Evolutionary conservation across 1,284 basidiomycete species (phyloP).

Genomic region (Lentinus polychrous): DNA sequence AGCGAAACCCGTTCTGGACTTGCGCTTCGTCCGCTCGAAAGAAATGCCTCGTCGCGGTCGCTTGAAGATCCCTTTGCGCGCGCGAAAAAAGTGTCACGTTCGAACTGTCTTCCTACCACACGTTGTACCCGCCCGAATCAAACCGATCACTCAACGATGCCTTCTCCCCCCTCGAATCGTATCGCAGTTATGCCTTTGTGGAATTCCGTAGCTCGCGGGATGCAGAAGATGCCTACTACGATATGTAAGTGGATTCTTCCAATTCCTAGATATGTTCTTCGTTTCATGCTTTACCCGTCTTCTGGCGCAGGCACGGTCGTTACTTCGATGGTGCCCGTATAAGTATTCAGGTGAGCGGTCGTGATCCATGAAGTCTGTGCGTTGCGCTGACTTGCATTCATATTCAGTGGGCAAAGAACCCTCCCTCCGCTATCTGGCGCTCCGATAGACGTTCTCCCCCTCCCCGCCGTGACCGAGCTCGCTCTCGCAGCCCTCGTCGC

Average conservation of each 20-base stretch:
- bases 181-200: constrained; percentile 84
- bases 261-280: constrained; percentile 1
- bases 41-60: constrained; percentile 4
- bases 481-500: constrained; percentile 33
- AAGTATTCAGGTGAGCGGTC: constrained; percentile 63
- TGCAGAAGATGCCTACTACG: constrained; percentile 86
- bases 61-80: constrained; percentile 11
- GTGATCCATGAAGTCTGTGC: background rate
- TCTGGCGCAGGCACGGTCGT: constrained; percentile 65
- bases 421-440: constrained; percentile 83
- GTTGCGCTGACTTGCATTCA: background rate
- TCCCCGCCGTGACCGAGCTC: constrained; percentile 37
- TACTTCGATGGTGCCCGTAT: constrained; percentile 77
- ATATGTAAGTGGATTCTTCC: constrained; percentile 57
- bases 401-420: constrained; percentile 83
- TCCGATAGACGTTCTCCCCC: constrained; percentile 60
- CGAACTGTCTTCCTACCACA: constrained; percentile 16
- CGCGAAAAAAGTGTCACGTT: constrained; percentile 17
- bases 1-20: constrained; percentile 10
- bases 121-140: constrained; percentile 22
- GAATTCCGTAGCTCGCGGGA: constrained; percentile 81
- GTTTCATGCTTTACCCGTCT: constrained; percentile 6
- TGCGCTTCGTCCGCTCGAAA: constrained; percentile 7
- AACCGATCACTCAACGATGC: constrained; percentile 61
- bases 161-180: constrained; percentile 31